Evolutionary conservation across 306 rosid species (phyloP), one percentile per base, ranked within the genome.

Genomic region (Pterocarpus santalinus): DNA sequence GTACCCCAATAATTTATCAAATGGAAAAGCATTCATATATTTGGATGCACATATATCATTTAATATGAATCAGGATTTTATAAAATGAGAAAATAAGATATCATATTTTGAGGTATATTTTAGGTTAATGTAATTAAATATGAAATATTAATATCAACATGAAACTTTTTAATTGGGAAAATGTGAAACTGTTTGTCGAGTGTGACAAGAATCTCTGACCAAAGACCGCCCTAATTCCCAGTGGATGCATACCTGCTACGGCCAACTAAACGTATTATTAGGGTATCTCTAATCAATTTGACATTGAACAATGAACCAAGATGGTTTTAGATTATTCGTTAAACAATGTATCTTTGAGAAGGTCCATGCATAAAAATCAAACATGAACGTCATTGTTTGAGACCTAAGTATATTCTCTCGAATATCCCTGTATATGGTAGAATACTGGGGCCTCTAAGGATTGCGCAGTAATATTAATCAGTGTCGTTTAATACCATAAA

Each of bases 151-250:
- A 52, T 17, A 57, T 73, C 15, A 65, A 65, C 66, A 36, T 17
- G 32, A 17, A 8, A 46, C 53, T 49, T 47, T 53, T 30, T 15
- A 62, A 52, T 52, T 52, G 7, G 58, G 58, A 52, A 52, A 52
- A 52, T 13, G 5, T 3, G 61, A 55, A 55, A 55, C 4, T 47
- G 15, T 9, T 34, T 52, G 30, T 65, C 65, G 60, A 56, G 44
- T 34, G 76, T 55, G 75, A 35, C 9, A 13, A 22, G 77, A 75
- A 58, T 67, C 65, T 58, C 12, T 53, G 76, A 82, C 58, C 11
- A 4, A 64, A 43, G 34, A 55, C 30, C 30, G 53, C 8, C 41
- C 32, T 4, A 38, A 67, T 3, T 49, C 56, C 15, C 6, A 4
- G 49, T 36, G 14, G 65, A 51, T 65, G 73, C 73, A 56, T 79